Base-by-base conservation (phyloP, 1,139 yeast genomes). In the Nakaseomyces sp. region DNA sequence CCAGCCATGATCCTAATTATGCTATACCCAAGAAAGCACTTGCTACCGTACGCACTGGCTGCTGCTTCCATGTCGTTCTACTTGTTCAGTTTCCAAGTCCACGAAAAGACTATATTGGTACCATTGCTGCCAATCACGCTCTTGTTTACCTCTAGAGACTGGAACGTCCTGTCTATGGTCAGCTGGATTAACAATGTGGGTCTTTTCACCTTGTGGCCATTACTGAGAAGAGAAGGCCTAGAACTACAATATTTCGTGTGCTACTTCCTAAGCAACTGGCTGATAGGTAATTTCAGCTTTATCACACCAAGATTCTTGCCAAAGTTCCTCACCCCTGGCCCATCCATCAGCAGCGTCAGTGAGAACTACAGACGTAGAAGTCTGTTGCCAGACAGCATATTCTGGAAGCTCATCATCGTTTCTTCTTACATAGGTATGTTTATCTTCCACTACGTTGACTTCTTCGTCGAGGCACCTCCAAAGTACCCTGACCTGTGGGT, bases 11-110 rank as follows among this genome's bases (percentile, higher is more conserved):
- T 73, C 1, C 61, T 74, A 20, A 72, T 78, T 3, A 72, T 81
- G 43, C 58, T 74, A 41, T 70, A 71, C 43, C 79, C 84, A 19
- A 65, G 69, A 28, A 73, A 77, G 51, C 67, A 67, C 41, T 58
- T 79, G 10, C 56, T 81, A 10, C 69, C 81, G 1, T 86, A 87
- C 76, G 89, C 93, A 1, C 74, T 91, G 46, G 77, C 89, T 1
- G 81, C 88, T 1, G 79, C 91, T 47, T 79, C 98, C 0, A 75
- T 94, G 79, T 82, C 94, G 0, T 93, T 91, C 60, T 93, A 73
- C 60, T 69, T 93, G 41, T 91, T 91, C 60, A 83, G 95, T 20
- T 93, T 87, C 68, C 97, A 91, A 61, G 98, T 91, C 3, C 98
- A 93, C 61, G 98, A 91, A 62, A 86, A 91, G 66, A 79, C 88